Base-by-base conservation (phyloP, 495 filamentous ascomycete genomes). In the Oleoguttula mirabilis region DNA sequence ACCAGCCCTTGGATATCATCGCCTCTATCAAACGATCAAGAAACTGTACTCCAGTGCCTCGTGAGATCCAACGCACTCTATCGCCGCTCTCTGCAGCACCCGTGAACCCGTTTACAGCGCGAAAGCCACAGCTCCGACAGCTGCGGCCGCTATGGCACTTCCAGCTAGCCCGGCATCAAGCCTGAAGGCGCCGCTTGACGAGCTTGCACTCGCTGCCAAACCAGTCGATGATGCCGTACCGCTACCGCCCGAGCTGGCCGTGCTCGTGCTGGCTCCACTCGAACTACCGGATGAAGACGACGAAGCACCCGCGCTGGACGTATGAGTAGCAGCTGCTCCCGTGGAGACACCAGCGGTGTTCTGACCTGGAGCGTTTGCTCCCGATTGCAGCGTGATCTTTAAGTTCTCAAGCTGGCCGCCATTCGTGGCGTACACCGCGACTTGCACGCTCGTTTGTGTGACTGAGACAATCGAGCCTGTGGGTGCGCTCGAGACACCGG, bases 401-500 rank as follows among this genome's bases (percentile, higher is more conserved):
- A 86, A 54, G 17, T 60, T 62, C 4, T 60, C 55, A 30, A 86
- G 61, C 47, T 68, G 43, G 21, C 57, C 57, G 45, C 78, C 77
- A 30, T 66, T 66, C 50, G 61, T 63, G 25, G 66, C 63, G 53
- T 76, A 73, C 6, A 83, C 71, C 11, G 61, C 64, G 49, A 73
- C 57, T 14, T 62, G 57, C 30, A 79, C 68, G 10, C 55, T 56
- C 11, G 65, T 75, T 32, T 58, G 55, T n/a, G 61, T 59, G 43
- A 84, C 70, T n/a, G 63, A 43, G 39, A 82, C 69, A 4, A 81
- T 55, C 52, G 75, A 70, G 14, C 77, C 79, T 15, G 58, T 49
- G 16, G 65, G 65, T n/a, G 70, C 64, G 41, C 71, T 63, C 21
- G 60, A 40, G 36, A 74, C 60, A 38, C 77, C 77, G 47, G 71